phyloP scores from a whole-genome alignment of 768 basidiomycete genomes.

The Mycena chlorophos region DNA sequence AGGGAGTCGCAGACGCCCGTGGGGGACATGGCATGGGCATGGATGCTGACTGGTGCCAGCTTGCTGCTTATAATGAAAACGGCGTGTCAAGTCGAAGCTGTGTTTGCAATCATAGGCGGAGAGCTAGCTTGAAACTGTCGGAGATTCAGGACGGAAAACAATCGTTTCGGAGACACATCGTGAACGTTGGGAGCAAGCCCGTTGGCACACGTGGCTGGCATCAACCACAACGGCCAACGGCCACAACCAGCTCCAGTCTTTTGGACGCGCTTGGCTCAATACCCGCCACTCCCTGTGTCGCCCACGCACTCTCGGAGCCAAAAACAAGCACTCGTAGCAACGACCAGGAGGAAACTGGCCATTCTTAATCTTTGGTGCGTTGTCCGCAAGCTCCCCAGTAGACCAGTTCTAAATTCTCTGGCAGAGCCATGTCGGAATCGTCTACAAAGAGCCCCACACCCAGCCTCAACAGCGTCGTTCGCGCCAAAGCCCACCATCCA shows the following conservation, averaged over 20 bases:
- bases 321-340: not conserved
- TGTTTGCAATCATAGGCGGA: not conserved
- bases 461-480: slow-evolving; percentile 13
- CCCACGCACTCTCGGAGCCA: not conserved
- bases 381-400: not conserved
- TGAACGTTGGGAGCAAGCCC: too few relatives aligned
- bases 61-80: slow-evolving; percentile 11
- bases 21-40: too few relatives aligned
- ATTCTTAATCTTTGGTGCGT: too few relatives aligned
- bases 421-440: slow-evolving; percentile 1
- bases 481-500: slow-evolving; percentile 9
- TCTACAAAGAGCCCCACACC: slow-evolving; percentile 5
- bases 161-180: too few relatives aligned
- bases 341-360: not conserved
- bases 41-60: too few relatives aligned
- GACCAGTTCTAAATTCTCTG: not conserved
- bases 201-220: too few relatives aligned
- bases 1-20: too few relatives aligned
- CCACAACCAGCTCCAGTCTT: too few relatives aligned
- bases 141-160: too few relatives aligned
- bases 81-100: slow-evolving; percentile 8
- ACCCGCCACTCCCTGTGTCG: not conserved
- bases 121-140: too few relatives aligned
- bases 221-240: too few relatives aligned
- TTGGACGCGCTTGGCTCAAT: too few relatives aligned